Conservation (phyloP, 352 stramenopile genomes). For the Phytophthora multivora region DNA sequence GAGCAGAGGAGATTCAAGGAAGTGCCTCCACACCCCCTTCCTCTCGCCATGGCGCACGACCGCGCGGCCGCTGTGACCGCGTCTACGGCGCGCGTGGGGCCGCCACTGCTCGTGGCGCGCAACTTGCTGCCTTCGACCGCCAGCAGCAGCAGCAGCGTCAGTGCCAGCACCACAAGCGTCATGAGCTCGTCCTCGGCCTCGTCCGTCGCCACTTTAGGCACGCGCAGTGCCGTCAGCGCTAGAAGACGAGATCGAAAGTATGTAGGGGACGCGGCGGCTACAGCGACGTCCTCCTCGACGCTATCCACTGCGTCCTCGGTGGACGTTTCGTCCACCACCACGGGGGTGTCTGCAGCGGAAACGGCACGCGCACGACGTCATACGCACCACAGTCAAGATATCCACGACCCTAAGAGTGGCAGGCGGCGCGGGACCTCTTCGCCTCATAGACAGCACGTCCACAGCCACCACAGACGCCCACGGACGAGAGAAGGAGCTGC, state of each 20-base stretch:
- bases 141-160: slow-evolving; percentile 28
- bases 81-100: slow-evolving; percentile 14
- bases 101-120: slow-evolving; percentile 34
- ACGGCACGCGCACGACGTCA: slow-evolving; percentile 17
- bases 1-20: neutral
- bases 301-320: slow-evolving; percentile 41
- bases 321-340: slow-evolving; percentile 20
- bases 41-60: slow-evolving; percentile 38
- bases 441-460: slow-evolving; percentile 18
- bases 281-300: slow-evolving; percentile 37
- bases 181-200: slow-evolving; percentile 30
- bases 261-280: slow-evolving; percentile 31
- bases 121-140: slow-evolving; percentile 30
- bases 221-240: slow-evolving; percentile 2
- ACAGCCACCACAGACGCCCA: slow-evolving; percentile 22
- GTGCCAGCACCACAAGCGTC: slow-evolving; percentile 27
- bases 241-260: slow-evolving; percentile 31
- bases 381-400: slow-evolving; percentile 28
- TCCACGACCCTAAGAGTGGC: slow-evolving; percentile 15
- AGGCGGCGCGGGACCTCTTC: slow-evolving; percentile 16
- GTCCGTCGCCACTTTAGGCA: slow-evolving; percentile 12
- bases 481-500: neutral
- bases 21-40: neutral
- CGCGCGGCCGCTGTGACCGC: slow-evolving; percentile 23
- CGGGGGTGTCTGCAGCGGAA: slow-evolving; percentile 7